A percentile compares a stretch with the other conserved stretches of the same genome.
Conservation (phyloP, 2,329 filamentous ascomycete genomes). For the Colletotrichum echinochloae region DNA sequence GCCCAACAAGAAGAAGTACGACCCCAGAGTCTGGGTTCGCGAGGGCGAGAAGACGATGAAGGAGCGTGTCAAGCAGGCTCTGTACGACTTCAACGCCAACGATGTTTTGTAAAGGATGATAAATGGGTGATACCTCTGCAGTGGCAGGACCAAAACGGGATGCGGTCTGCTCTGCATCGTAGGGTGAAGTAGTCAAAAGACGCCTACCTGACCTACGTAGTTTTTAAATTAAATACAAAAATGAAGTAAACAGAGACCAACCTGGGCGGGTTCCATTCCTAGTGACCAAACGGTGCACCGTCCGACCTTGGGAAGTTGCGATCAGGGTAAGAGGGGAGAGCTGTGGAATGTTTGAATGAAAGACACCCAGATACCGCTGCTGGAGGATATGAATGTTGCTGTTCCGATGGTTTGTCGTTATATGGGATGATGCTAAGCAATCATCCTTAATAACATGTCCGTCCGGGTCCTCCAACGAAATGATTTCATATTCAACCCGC, state of each 20-base stretch:
- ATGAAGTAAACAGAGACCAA: slow-evolving; percentile 34
- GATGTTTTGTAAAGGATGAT: slow-evolving; percentile 73
- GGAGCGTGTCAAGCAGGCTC: slow-evolving; percentile 80
- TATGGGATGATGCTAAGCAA: no score
- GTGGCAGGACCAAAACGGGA: slow-evolving; percentile 22
- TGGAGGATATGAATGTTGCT: no score
- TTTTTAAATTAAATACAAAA: no score
- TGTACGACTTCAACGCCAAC: slow-evolving; percentile 92
- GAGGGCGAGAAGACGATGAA: slow-evolving; percentile 98
- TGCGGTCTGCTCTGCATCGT: slow-evolving; percentile 31
- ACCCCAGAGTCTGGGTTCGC: slow-evolving; percentile 94
- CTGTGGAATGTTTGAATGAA: no score
- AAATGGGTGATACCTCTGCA: slow-evolving; percentile 40
- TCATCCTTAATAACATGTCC: no score
- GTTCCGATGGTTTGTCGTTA: background rate
- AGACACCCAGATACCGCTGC: background rate
- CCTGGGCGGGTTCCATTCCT: no score
- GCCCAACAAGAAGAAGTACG: slow-evolving; percentile 96
- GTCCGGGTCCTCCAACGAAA: slow-evolving; percentile 33
- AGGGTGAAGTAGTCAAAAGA: slow-evolving; percentile 26
- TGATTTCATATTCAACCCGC: slow-evolving; percentile 23
- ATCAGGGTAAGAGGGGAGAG: no score
- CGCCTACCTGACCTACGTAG: slow-evolving; percentile 36
- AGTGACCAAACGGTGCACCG: background rate
- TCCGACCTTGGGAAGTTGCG: background rate